Base-by-base conservation (phyloP, 2,329 filamentous ascomycete species). In the Aaosphaeria arxii region DNA sequence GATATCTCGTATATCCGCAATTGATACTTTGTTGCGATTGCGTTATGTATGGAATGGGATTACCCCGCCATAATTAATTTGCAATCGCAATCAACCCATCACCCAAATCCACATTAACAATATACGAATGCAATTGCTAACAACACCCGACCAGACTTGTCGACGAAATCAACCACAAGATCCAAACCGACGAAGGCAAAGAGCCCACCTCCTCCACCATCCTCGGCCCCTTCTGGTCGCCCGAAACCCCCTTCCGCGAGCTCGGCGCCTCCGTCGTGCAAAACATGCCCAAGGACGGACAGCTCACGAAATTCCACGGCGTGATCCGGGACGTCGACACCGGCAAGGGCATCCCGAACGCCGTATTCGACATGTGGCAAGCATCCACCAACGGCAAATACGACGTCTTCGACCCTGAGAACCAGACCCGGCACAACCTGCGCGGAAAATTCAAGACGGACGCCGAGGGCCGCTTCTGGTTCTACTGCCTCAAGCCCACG, bases 281-380 rank as follows among this genome's bases (percentile, higher is more conserved):
- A 64, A 69, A 85, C 63, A 71, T 74, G 42, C 71, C 74, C 42
- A 74, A 80, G 44, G 72, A 79, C 42, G 85, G 83, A 29, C 73
- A 79, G 48, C 71, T 83, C 46, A 79, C 78, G 46, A 75, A 76
- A 57, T 85, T 88, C 80, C 83, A 87, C 74, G 85, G 85, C 57
- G 72, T 76, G 42, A 77, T 88, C 64, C 76, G 67, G 38, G 82
- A 86, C 62, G 72, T 83, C 57, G 71, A 78, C 48, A 85, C 83
- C 36, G 79, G 80, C 58, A 77, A 78, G 69, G 80, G 81, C 51
- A 82, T 88, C 58, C 76, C 76, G 47, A 74, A 77, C 61, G 85
- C 84, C 58, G 81, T 86, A 49, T 80, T 88, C 59, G 86, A 88
- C 64, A 84, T 88, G 73, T 88, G 85, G 85, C 83, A 88, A 66